Conservation (phyloP, 768 basidiomycete species). For the Pulveroboletus sp. region DNA sequence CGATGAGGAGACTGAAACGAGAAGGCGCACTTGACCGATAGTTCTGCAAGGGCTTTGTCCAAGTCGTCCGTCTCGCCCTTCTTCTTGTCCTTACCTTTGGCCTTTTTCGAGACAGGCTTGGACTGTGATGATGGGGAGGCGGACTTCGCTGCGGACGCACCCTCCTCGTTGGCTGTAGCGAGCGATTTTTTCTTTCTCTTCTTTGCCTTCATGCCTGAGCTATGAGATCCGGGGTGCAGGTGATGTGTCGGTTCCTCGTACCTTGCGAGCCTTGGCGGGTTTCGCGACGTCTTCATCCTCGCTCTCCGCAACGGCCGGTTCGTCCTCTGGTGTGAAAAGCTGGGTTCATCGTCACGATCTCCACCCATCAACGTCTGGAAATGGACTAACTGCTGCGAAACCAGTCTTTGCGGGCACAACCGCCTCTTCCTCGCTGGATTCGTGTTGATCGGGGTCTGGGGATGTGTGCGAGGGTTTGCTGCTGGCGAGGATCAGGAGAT, state of each 20-base stretch:
- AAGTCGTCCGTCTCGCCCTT: slow-evolving; percentile 72
- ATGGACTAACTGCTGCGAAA: slow-evolving; percentile 44
- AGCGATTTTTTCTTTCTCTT: slow-evolving; percentile 39
- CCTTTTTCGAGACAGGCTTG: slow-evolving; percentile 56
- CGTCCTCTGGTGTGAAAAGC: slow-evolving; percentile 40
- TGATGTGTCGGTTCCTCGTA: slow-evolving; percentile 2
- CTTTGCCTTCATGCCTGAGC: slow-evolving; percentile 26
- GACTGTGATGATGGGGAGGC: slow-evolving; percentile 15
- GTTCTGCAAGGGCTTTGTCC: slow-evolving; percentile 78
- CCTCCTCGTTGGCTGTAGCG: slow-evolving; percentile 1
- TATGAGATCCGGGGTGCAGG: neutral
- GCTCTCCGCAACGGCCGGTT: slow-evolving; percentile 16
- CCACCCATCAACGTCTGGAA: slow-evolving; percentile 1
- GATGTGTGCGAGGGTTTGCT: slow-evolving; percentile 17
- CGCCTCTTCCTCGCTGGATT: slow-evolving; percentile 40
- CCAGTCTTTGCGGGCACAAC: slow-evolving; percentile 21
- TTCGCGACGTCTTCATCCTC: slow-evolving; percentile 20
- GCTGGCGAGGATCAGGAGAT: slow-evolving; percentile 55
- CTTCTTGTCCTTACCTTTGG: slow-evolving; percentile 57
- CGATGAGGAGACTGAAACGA: neutral
- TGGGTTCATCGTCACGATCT: slow-evolving; percentile 27
- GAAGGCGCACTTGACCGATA: slow-evolving; percentile 64
- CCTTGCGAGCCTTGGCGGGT: slow-evolving; percentile 23
- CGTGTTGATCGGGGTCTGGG: slow-evolving; percentile 8
- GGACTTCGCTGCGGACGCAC: slow-evolving; percentile 4